phyloP scores from a whole-genome alignment of 2,329 filamentous ascomycete genomes.

The Chrysoporthe austroafricana region DNA sequence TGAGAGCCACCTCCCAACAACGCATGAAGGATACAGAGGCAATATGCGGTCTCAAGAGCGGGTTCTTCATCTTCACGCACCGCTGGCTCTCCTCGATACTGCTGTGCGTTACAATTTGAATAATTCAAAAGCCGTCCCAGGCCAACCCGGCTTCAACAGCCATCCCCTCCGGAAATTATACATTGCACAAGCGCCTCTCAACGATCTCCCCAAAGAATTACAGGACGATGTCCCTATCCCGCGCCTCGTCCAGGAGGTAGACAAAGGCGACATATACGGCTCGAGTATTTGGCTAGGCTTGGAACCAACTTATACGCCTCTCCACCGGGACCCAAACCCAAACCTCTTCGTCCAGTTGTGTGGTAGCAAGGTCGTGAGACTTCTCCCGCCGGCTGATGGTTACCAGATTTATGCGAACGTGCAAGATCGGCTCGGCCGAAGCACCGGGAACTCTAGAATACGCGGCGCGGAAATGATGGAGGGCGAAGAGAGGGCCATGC shows the following conservation, averaged over 20 bases:
- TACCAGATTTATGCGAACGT: conserved; percentile 63
- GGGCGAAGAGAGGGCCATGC: conserved; percentile 66
- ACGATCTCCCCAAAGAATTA: conserved; percentile 66
- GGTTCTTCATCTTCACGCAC: conserved; percentile 62
- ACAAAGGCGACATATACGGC: conserved; percentile 83
- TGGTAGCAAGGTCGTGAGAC: conserved; percentile 71
- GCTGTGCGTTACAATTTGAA: conserved; percentile 52
- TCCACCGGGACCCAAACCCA: conserved; percentile 92
- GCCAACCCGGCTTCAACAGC: neutral
- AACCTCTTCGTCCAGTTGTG: conserved; percentile 88
- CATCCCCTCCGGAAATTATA: conserved; percentile 61
- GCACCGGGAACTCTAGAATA: conserved; percentile 53
- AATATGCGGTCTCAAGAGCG: conserved; percentile 17
- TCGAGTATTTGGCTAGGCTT: conserved; percentile 88
- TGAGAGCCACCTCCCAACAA: conserved; percentile 4
- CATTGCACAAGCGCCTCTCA: conserved; percentile 79
- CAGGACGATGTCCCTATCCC: conserved; percentile 71
- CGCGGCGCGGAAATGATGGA: conserved; percentile 91
- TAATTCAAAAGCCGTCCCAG: neutral
- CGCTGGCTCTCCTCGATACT: conserved; percentile 67
- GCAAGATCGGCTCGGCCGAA: conserved; percentile 43
- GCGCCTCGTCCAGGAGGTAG: conserved; percentile 61
- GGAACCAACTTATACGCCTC: conserved; percentile 84
- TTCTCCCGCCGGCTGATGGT: conserved; percentile 69
- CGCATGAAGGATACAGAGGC: neutral